Evolutionary conservation across 2,329 filamentous ascomycete genomes (phyloP).

Genomic region (Paracorniculantispora psalliotae): DNA sequence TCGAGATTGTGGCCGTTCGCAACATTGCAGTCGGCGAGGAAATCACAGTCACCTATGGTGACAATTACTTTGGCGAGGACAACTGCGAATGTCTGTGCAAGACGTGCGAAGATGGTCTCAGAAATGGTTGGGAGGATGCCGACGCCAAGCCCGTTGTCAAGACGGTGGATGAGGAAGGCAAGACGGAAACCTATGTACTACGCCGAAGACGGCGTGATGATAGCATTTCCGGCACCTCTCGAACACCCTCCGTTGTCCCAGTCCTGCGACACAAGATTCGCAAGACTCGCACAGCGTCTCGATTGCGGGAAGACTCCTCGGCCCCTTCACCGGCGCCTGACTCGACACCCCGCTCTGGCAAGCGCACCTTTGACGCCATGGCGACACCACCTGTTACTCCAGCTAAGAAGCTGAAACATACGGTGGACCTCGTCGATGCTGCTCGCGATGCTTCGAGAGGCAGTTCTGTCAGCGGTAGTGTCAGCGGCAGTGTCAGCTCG

Average conservation of each 20-base stretch:
- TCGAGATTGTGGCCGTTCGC: slow-evolving; percentile 80
- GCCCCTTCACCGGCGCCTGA: slow-evolving; percentile 25
- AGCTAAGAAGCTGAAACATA: slow-evolving; percentile 42
- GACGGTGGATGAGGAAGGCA: slow-evolving; percentile 49
- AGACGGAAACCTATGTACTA: slow-evolving; percentile 49
- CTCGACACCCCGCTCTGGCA: slow-evolving; percentile 26
- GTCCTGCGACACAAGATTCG: slow-evolving; percentile 48
- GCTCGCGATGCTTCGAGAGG: slow-evolving; percentile 31
- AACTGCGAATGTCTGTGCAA: slow-evolving; percentile 93
- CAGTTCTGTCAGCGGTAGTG: too few relatives aligned
- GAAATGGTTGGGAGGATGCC: slow-evolving; percentile 75
- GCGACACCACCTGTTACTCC: slow-evolving; percentile 53
- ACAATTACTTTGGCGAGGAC: slow-evolving; percentile 90
- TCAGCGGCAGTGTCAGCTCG: slow-evolving; percentile 23
- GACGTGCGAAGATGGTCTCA: slow-evolving; percentile 70
- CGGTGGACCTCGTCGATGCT: slow-evolving; percentile 23
- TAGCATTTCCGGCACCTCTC: slow-evolving; percentile 44
- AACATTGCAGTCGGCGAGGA: slow-evolving; percentile 86
- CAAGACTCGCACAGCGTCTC: slow-evolving; percentile 31
- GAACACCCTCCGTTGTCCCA: slow-evolving; percentile 53
- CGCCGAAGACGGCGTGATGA: slow-evolving; percentile 49
- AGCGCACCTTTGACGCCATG: slow-evolving; percentile 39
- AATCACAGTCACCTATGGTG: slow-evolving; percentile 93
- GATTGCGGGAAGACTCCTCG: slow-evolving; percentile 27
- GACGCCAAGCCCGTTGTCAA: slow-evolving; percentile 38